Evolutionary conservation across 345 rosid genomes (phyloP).

Genomic region (Acer saccharum): DNA sequence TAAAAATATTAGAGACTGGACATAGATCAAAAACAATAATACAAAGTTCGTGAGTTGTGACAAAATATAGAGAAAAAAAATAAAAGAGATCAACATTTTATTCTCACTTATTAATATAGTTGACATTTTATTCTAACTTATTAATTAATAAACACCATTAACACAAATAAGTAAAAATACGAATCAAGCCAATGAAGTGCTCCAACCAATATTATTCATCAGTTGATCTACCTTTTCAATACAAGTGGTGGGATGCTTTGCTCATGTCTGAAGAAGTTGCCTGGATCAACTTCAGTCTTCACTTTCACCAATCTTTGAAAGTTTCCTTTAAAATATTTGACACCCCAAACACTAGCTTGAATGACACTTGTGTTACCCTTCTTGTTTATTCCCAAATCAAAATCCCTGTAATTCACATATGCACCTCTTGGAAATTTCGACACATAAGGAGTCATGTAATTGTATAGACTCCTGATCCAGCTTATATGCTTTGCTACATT

Average conservation of each 20-base stretch:
- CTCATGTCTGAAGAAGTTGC: conserved; percentile 56
- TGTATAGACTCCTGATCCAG: conserved; percentile 45
- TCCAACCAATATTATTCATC: not conserved
- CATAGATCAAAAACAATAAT: too few species aligned
- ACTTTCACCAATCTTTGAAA: conserved; percentile 48
- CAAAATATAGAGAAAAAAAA: too few species aligned
- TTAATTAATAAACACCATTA: not conserved
- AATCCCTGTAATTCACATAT: conserved; percentile 65
- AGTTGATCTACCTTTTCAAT: not conserved
- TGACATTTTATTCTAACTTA: too few species aligned
- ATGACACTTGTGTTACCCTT: conserved; percentile 29
- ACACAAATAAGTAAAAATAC: not conserved
- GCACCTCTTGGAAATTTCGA: conserved; percentile 53
- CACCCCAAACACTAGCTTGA: conserved; percentile 48
- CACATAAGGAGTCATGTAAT: conserved; percentile 55
- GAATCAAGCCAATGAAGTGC: not conserved
- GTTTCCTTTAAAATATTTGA: conserved; percentile 48
- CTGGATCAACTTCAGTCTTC: conserved; percentile 57
- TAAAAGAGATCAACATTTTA: too few species aligned
- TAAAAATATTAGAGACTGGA: too few species aligned
- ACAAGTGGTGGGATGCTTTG: conserved; percentile 58
- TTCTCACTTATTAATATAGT: too few species aligned
- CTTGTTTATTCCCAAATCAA: conserved; percentile 56
- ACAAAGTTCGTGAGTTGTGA: too few species aligned
- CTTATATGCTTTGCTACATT: conserved; percentile 27